phyloP scores from a whole-genome alignment of 345 rosid species.

The Salix suchowensis region DNA sequence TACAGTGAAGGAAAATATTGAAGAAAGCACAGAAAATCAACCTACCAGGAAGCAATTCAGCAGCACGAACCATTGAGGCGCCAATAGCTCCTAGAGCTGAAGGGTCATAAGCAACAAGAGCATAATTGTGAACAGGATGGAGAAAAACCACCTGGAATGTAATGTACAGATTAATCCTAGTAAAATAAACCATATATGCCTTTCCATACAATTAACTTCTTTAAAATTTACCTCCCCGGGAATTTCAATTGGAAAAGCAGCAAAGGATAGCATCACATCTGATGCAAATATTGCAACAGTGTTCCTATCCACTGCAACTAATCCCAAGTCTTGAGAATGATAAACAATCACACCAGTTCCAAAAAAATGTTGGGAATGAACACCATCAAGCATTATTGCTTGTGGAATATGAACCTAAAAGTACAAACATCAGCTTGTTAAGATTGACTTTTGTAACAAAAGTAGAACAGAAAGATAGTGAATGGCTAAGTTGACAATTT shows the following conservation, averaged over 20 bases:
- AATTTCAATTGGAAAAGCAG: constrained; percentile 94
- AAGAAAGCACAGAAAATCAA: constrained; percentile 5
- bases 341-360: constrained; percentile 89
- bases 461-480: too few species aligned
- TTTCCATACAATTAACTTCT: constrained; percentile 2
- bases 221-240: constrained; percentile 77
- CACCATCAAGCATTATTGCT: constrained; percentile 90
- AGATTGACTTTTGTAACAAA: too few species aligned
- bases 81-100: constrained; percentile 66
- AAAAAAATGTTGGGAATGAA: constrained; percentile 70
- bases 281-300: constrained; percentile 77
- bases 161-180: constrained; percentile 15
- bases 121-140: constrained; percentile 94
- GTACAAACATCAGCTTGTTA: not conserved
- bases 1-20: too few species aligned
- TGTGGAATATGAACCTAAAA: constrained; percentile 92
- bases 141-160: constrained; percentile 80
- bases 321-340: constrained; percentile 85
- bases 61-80: constrained; percentile 72
- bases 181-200: not conserved
- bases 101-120: constrained; percentile 89
- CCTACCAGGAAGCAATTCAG: constrained; percentile 85
- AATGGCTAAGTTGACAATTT: too few species aligned
- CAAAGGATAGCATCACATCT: constrained; percentile 93
- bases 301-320: constrained; percentile 90